Base-by-base conservation (phyloP, 2,329 filamentous ascomycete genomes). In the Epichloe typhina region DNA sequence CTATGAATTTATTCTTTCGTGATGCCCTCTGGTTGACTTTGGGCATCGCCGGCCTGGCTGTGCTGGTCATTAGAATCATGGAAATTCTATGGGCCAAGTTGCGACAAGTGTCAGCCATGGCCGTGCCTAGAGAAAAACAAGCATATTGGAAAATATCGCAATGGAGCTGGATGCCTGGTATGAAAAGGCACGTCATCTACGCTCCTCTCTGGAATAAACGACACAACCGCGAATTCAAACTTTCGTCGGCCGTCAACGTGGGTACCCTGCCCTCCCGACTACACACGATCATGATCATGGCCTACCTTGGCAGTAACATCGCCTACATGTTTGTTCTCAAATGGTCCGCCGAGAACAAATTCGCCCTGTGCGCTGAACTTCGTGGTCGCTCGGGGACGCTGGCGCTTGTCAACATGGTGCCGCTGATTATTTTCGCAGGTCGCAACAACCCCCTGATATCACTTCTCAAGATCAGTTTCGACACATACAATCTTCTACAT, bases 361-460 rank as follows among this genome's bases (percentile, higher is more conserved):
- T 72, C 61, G 76, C 83, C 3, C 73, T 94, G 31, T 72, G 86
- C 44, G 90, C 90, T 23, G 86, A 95, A 63, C 74, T 96, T 42
- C 84, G 93, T 59, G 90, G 90, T 38, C 82, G 93, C 52, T 86
- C 86, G 6, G 93, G 93, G 50, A 85, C 84, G 8, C 76, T 98
- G 56, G 83, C 90, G 4, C 75, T 89, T 11, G 78, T 95, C 60
- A 98, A 96, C 70, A 86, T 97, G 80, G 80, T 98, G 35, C 90
- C 93, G 5, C 80, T 96, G 33, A 77, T 97, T 60, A 79, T 97
- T 56, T 79, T 97, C 52, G 89, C 90, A 12, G 83, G 88, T 37
- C 85, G 93, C 63, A 97, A 97, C 72, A 98, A 97, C 69, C 88
- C 8, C 8, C 73, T 96, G 46, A 96, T 97, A 62, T 67, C 74